These are phyloP conservation scores for Pyrrhoderma noxium DNA, from an alignment of 1,284 basidiomycete genomes.

Conservation along the genomic window DNA sequence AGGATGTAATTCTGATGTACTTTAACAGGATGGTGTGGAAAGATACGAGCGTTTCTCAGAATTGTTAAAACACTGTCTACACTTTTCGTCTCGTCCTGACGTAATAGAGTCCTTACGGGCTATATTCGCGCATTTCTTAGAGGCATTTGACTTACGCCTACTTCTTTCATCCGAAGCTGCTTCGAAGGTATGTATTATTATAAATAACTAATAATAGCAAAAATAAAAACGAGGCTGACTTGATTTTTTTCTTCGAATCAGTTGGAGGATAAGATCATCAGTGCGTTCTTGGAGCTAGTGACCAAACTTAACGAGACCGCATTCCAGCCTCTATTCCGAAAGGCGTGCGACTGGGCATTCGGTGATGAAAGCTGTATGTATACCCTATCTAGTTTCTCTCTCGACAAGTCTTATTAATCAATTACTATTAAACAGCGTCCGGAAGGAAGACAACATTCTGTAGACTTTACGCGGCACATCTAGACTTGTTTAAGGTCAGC, in stretches of 20 bases:
- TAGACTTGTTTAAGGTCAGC: conserved; percentile 80
- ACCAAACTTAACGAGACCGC: conserved; percentile 90
- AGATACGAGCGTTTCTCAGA: conserved; percentile 54
- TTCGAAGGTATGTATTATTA: conserved; percentile 29
- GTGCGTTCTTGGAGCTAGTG: conserved; percentile 82
- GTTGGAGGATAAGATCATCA: conserved; percentile 51
- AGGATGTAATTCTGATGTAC: not conserved
- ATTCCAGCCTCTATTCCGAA: conserved; percentile 90
- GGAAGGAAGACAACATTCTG: conserved; percentile 64
- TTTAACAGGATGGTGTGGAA: conserved; percentile 27
- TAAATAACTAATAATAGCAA: not conserved
- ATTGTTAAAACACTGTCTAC: conserved; percentile 58
- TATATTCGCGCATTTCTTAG: conserved; percentile 78
- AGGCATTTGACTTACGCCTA: conserved; percentile 63
- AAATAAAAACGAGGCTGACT: too few relatives aligned
- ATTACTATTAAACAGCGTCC: conserved; percentile 21
- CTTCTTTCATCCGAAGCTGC: conserved; percentile 28
- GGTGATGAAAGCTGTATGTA: conserved; percentile 44
- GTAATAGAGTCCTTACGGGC: conserved; percentile 66
- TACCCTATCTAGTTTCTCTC: not conserved
- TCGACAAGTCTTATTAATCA: not conserved
- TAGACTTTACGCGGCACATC: conserved; percentile 60
- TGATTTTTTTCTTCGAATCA: conserved; percentile 23
- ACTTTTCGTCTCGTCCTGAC: conserved; percentile 53
- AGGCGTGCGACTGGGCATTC: conserved; percentile 94